Base-by-base conservation (phyloP, 2,329 filamentous ascomycete species). In the Davidsoniella neocaledoniae region DNA sequence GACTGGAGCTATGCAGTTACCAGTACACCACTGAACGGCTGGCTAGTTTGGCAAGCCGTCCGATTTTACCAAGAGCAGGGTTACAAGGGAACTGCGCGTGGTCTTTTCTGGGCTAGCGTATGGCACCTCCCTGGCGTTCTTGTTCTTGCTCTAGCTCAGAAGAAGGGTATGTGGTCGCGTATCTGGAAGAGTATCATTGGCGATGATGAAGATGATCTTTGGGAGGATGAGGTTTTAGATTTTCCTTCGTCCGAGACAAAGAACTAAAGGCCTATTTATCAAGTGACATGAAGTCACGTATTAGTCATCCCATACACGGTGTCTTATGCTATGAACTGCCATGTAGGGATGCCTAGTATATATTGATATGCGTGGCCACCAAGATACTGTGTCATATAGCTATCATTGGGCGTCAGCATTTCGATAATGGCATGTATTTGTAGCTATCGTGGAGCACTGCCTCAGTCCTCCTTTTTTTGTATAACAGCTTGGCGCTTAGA, bases 71-170 rank as follows among this genome's bases (percentile, higher is more conserved):
- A 73, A 55, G 68, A 76, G 25, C 77, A 86, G 58, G 90, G 90
- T 10, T 75, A 81, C 54, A 79, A 81, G 57, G 88, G 88, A 2
- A 86, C 76, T 16, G 88, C 91, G 2, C 75, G 86, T 50, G 81
- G 82, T 0, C 64, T 98, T 48, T 98, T 98, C 64, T 98, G 91
- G 91, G 88, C 91, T 1, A 94, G 86, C 62, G 86, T 98, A 8
- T 96, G 90, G 91, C 88, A 95, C 66, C 64, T 98, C 44, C 91
- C 91, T 0, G 83, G 82, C 23, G 74, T 96, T 40, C 78, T 98
- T 71, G 86, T 95, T 43, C 69, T 95, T 54, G 90, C 87, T 2
- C 81, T 96, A 64, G 76, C 83, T 50, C 86, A 94, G 65, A 98
- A 98, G 74, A 94, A 87, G 67, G 90, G 88, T 0, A 73, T 94